Percentiles rank a stretch among this genome's conserved stretches.
These are phyloP conservation scores for Mrakia gelida DNA, from an alignment of 768 basidiomycete genomes.

Conservation along the genomic window DNA sequence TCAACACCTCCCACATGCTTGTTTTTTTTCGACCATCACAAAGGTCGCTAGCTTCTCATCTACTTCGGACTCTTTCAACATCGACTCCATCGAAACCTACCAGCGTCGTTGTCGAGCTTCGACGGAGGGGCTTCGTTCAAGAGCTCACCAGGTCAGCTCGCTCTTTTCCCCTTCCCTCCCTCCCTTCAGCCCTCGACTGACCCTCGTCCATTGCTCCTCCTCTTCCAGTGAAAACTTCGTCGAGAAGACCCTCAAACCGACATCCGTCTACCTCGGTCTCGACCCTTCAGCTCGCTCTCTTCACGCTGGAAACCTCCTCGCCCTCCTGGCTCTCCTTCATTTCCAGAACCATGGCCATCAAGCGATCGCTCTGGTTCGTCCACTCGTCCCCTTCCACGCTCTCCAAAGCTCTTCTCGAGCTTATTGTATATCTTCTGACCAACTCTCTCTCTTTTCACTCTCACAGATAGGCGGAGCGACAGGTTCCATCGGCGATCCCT, in stretches of 20 bases:
- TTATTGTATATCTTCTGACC: not conserved
- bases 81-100: not conserved
- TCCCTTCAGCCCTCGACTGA: not conserved
- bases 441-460: not conserved
- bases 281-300: constrained; percentile 87
- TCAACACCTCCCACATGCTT: not conserved
- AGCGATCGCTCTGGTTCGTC: constrained; percentile 73
- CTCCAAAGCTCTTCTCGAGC: not conserved
- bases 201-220: not conserved
- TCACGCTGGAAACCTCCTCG: constrained; percentile 90
- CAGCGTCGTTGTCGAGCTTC: constrained; percentile 1
- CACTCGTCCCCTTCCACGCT: not conserved
- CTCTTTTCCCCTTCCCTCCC: not conserved
- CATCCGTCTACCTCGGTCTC: constrained; percentile 74
- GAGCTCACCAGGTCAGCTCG: constrained; percentile 9
- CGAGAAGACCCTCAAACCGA: constrained; percentile 32
- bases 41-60: not conserved
- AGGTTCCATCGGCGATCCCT: constrained; percentile 94
- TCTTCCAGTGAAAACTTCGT: constrained; percentile 11
- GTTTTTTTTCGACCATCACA: not conserved
- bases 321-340: constrained; percentile 78
- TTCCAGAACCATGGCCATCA: constrained; percentile 81
- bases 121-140: constrained; percentile 1
- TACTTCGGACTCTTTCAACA: not conserved
- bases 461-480: constrained; percentile 89